Evolutionary conservation across 2,329 filamentous ascomycete genomes (phyloP), one percentile per base, ranked within the genome.

Genomic region (Lasiodiplodia sp.): DNA sequence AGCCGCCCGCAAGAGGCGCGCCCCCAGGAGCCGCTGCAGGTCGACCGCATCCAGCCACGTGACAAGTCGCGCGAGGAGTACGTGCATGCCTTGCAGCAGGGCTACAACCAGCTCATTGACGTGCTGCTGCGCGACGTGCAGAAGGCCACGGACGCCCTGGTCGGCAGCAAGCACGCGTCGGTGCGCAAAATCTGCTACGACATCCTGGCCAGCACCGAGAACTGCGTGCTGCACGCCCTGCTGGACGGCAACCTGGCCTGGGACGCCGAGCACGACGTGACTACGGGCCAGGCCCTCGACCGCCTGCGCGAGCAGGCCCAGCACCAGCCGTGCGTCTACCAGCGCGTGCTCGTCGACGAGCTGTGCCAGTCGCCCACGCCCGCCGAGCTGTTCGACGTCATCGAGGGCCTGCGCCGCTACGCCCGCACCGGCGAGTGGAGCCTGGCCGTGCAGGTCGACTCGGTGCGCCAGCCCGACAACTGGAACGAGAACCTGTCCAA

Each of bases 221-320:
- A 68, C 67, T 56, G 67, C 67, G 49, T 68, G 25, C 67, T 68
- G 21, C 67, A 68, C 40, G 67, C 67, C 38, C n/a, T 68, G 40
- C 51, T 68, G 38, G 67, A 68, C 58, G 67, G 67, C 67, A 68
- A 68, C 67, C 67, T 68, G n/a, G 67, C 67, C 51, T 68, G 67
- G 67, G 67, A 68, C 51, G 67, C 67, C 21, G 58, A 68, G 67
- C 67, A 68, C 58, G 67, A 68, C 51, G 51, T 34, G 25, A 37
- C 51, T 7, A 68, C 67, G 14, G 52, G 58, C 6, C 44, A 47
- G 12, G 67, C 67, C 37, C 38, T 68, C 25, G 49, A 64, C 44
- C 58, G 60, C n/a, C 67, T 68, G 60, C 57, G 67, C 11, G 21
- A 14, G 37, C 67, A 68, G 40, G 67, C 67, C 37, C 47, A 18